Evolutionary conservation across 805 yeast genomes (phyloP), one percentile per base, ranked within the genome.

Genomic region (Lachancea lanzarotensis): DNA sequence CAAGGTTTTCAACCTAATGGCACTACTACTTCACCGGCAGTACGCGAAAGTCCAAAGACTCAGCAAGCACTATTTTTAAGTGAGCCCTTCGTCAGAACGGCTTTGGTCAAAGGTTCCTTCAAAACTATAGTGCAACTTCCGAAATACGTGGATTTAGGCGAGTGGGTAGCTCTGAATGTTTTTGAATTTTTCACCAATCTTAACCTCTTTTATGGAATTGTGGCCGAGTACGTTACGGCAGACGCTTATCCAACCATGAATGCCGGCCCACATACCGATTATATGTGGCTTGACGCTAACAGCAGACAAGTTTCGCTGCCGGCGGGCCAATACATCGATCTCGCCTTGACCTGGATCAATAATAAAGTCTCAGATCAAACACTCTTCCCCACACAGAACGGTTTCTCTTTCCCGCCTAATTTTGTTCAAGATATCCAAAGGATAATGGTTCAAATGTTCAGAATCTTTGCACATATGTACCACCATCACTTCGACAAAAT

Each of bases 61-160:
- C 60, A 60, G 41, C 63, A 65, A 41, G 40, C 55, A 1, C 62
- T 93, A 45, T 93, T 90, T 59, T 62, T 93, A 53, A 82, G 93
- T 59, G 96, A 90, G 55, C 98, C 97, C 12, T 93, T 85, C 63
- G 93, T 90, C 4, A 82, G 90, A 50, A 87, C 97, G 0, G 95
- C 98, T 0, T 70, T 93, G 30, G 98, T 95, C 16, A 93, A 91
- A 60, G 99, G 99, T 15, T 85, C 96, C 0, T 93, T 89, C 70
- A 89, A 86, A 59, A 90, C 98, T 1, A 93, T 93, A 52, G 97
- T 93, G 1, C 95, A 87, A 59, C 71, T 88, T 18, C 98, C 99
- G 16, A 88, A 87, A 60, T 91, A 91, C 60, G 97, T 95, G 11
- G 98, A 93, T 58, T 74, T 79, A 48, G 86, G 89, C 45, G 99